phyloP scores from a whole-genome alignment of 345 rosid genomes.

The Eucalyptus viminalis region DNA sequence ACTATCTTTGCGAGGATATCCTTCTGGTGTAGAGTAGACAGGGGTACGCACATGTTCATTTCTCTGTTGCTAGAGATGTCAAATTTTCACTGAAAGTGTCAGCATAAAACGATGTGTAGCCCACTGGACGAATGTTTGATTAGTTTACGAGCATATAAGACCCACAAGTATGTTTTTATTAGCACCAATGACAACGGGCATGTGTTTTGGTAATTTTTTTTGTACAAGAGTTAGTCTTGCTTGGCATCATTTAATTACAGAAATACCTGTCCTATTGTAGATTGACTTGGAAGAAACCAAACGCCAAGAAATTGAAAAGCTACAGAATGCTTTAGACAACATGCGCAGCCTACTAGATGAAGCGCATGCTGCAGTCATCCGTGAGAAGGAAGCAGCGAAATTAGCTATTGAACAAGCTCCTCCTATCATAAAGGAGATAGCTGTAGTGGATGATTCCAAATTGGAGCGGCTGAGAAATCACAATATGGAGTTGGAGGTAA shows the following conservation, averaged over 20 bases:
- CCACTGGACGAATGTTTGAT: no score
- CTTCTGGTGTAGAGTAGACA: not conserved
- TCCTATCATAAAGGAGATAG: constrained; percentile 53
- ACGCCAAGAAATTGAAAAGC: constrained; percentile 37
- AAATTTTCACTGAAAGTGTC: no score
- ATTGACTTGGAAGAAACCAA: constrained; percentile 64
- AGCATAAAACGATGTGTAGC: no score
- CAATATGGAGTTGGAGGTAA: constrained; percentile 42
- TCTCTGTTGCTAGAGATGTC: no score
- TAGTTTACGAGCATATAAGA: no score
- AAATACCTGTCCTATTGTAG: constrained; percentile 4
- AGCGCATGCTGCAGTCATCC: constrained; percentile 23
- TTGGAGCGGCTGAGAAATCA: constrained; percentile 27
- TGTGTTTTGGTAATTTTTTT: no score
- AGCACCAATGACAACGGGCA: no score
- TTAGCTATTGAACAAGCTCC: constrained; percentile 60
- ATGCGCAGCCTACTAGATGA: constrained; percentile 43
- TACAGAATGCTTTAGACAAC: constrained; percentile 33
- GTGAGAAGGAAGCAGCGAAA: constrained; percentile 49
- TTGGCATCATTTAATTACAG: no score
- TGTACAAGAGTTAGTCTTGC: no score
- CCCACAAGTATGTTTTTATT: no score
- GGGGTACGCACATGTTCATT: no score
- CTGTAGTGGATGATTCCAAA: constrained; percentile 40
- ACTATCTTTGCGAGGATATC: not conserved